phyloP scores from a whole-genome alignment of 192 early-diverging fungal genomes.

The Lobosporangium transversale region DNA sequence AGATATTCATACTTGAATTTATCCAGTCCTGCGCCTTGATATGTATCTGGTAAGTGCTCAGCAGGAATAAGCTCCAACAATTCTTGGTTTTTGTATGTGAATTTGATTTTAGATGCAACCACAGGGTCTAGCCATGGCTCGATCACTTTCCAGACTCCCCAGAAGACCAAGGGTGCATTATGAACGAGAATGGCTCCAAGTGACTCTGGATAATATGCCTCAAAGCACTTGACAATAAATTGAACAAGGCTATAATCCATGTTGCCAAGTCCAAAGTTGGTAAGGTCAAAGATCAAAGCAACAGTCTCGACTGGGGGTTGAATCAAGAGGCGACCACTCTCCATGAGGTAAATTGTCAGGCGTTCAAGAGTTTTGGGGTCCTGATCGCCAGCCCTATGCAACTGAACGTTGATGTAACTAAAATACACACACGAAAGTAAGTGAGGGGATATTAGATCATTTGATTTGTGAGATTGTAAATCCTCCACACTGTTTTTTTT shows the following conservation, averaged over 20 bases:
- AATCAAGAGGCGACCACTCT: conserved; percentile 72
- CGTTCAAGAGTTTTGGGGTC: conserved; percentile 69
- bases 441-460: background rate
- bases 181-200: conserved; percentile 85
- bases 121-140: conserved; percentile 90
- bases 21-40: conserved; percentile 64
- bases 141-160: conserved; percentile 84
- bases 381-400: conserved; percentile 65
- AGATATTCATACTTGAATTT: conserved; percentile 63
- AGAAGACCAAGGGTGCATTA: conserved; percentile 90
- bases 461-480: background rate
- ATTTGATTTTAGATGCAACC: conserved; percentile 85
- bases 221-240: conserved; percentile 80
- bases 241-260: conserved; percentile 63
- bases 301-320: conserved; percentile 69
- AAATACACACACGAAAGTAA: background rate
- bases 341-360: conserved; percentile 78
- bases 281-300: conserved; percentile 50
- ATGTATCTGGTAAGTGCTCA: conserved; percentile 62
- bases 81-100: conserved; percentile 70
- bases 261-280: conserved; percentile 46
- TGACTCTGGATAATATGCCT: conserved; percentile 91
- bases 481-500: background rate
- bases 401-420: conserved; percentile 63
- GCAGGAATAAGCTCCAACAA: conserved; percentile 69